Conservation (phyloP, 2,329 filamentous ascomycete species). For the Xylariomycetidae sp. region DNA sequence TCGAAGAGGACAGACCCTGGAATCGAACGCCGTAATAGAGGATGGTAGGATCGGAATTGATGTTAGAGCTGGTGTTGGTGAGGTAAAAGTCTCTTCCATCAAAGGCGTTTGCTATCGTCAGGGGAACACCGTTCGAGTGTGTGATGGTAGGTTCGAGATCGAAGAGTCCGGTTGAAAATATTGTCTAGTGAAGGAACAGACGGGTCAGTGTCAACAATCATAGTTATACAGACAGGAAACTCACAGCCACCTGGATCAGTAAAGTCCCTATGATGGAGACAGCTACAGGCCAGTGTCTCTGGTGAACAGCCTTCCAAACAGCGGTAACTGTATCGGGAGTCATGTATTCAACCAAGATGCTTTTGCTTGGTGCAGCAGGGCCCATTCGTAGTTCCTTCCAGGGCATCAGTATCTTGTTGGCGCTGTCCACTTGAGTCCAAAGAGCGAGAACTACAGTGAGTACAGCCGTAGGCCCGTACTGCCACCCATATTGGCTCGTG, state of each 20-base stretch:
- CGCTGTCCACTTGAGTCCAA: conserved; percentile 10
- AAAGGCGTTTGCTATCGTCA: conserved; percentile 3
- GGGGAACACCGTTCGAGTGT: not conserved
- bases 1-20: conserved; percentile 2
- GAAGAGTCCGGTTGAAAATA: conserved; percentile 9
- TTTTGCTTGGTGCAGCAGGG: conserved; percentile 3
- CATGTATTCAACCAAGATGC: conserved; percentile 9
- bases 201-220: not conserved
- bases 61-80: conserved; percentile 5
- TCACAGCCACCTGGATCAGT: conserved; percentile 9
- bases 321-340: conserved; percentile 2
- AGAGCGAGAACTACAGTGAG: conserved; percentile 9
- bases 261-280: conserved; percentile 6
- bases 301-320: conserved; percentile 5
- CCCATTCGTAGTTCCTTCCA: conserved; percentile 9
- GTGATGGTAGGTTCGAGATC: conserved; percentile 6
- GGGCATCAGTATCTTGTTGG: conserved; percentile 8
- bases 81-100: conserved; percentile 8
- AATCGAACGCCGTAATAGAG: conserved; percentile 9
- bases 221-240: conserved; percentile 2
- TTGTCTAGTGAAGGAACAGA: conserved; percentile 3
- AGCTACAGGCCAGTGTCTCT: conserved; percentile 6
- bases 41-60: conserved; percentile 4
- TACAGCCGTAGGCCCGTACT: conserved; percentile 11
- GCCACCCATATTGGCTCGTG: conserved; percentile 8